Evolutionary conservation across 306 rosid genomes (phyloP).

Genomic region (Arachis hypogaea): DNA sequence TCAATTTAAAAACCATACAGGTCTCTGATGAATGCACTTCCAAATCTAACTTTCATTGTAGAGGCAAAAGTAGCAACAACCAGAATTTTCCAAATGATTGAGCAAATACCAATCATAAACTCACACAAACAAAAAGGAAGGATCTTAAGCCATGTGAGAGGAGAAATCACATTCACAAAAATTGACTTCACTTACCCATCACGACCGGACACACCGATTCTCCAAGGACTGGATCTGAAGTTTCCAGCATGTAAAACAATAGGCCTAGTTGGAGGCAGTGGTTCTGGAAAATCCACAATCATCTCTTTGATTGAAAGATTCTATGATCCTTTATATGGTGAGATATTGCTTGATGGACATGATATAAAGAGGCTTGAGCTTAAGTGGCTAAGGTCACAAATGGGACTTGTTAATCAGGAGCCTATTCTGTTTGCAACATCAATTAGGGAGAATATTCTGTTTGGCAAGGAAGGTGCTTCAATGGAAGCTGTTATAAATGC

Average conservation of each 20-base stretch:
- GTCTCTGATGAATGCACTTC: conserved; percentile 78
- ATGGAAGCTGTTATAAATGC: conserved; percentile 58
- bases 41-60: conserved; percentile 57
- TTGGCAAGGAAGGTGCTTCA: conserved; percentile 78
- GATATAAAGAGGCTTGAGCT: conserved; percentile 56
- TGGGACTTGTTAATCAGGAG: conserved; percentile 89
- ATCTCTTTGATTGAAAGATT: conserved; percentile 80
- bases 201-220: conserved; percentile 68
- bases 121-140: conserved; percentile 49
- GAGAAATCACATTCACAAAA: conserved; percentile 62
- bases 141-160: conserved; percentile 49
- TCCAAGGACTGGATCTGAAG: conserved; percentile 64
- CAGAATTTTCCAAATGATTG: conserved; percentile 59
- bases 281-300: conserved; percentile 85
- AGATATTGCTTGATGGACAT: conserved; percentile 68
- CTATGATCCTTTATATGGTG: conserved; percentile 73
- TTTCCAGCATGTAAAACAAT: conserved; percentile 67
- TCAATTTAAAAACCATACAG: conserved; percentile 39
- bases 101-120: conserved; percentile 44
- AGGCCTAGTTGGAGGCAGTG: conserved; percentile 89
- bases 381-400: conserved; percentile 76
- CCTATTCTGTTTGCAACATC: conserved; percentile 85
- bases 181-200: conserved; percentile 75
- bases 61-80: conserved; percentile 61
- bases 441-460: conserved; percentile 71